A percentile compares a stretch with the other conserved stretches of the same genome.
Evolutionary conservation across 1,284 basidiomycete species (phyloP).

Genomic region (Mycena sp.): DNA sequence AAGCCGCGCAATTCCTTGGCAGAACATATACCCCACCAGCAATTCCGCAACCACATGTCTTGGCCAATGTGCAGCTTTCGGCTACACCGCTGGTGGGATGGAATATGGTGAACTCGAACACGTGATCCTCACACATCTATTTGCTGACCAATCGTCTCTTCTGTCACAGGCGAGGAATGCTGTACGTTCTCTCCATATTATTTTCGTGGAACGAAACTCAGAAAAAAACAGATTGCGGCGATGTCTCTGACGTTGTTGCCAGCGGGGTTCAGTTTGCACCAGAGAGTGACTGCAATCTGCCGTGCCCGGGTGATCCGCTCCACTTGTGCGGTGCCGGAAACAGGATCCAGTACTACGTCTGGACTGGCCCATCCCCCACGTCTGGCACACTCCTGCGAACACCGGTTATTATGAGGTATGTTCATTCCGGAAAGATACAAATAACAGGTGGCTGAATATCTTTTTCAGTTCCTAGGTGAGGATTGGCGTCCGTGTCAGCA

Average conservation of each 20-base stretch:
- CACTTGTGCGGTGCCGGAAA: constrained; percentile 69
- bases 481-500: not conserved
- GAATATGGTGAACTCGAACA: constrained; percentile 50
- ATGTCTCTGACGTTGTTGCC: constrained; percentile 59
- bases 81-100: constrained; percentile 71
- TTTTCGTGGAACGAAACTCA: too few relatives aligned
- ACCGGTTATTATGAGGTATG: constrained; percentile 74
- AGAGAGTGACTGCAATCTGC: constrained; percentile 61
- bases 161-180: constrained; percentile 60
- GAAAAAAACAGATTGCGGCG: constrained; percentile 67
- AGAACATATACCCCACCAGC: constrained; percentile 66
- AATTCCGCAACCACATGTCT: constrained; percentile 71
- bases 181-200: constrained; percentile 53
- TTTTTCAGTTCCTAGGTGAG: constrained; percentile 63
- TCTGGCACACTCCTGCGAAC: constrained; percentile 70
- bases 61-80: constrained; percentile 69
- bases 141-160: not conserved
- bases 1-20: constrained; percentile 64
- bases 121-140: not conserved
- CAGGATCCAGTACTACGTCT: constrained; percentile 64
- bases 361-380: constrained; percentile 60
- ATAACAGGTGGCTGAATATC: constrained; percentile 7
- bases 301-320: constrained; percentile 74
- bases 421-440: constrained; percentile 10
- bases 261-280: constrained; percentile 54